Conservation (phyloP, 306 rosid species). For the Hylodesmum podocarpum region DNA sequence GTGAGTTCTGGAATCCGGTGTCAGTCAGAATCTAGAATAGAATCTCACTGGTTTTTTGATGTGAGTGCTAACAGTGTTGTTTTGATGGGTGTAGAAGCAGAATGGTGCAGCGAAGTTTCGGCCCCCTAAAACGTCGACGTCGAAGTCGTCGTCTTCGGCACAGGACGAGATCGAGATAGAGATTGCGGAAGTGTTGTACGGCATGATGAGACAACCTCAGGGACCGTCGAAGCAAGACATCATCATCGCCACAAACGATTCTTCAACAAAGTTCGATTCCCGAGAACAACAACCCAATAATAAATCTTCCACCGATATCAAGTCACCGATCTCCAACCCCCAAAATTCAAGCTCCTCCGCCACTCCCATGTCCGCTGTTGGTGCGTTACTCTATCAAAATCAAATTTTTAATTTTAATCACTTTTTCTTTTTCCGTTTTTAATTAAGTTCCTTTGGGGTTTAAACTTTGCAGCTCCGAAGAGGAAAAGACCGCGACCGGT, state of each 20-base stretch:
- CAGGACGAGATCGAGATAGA: slow-evolving; percentile 98
- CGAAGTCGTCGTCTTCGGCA: slow-evolving; percentile 55
- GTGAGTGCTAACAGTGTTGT: slow-evolving; percentile 34
- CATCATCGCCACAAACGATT: slow-evolving; percentile 40
- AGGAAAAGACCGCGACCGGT: slow-evolving; percentile 80
- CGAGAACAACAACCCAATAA: slow-evolving; percentile 26
- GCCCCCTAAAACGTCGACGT: slow-evolving; percentile 64
- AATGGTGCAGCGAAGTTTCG: slow-evolving; percentile 76
- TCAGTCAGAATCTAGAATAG: too few relatives aligned
- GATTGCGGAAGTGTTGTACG: slow-evolving; percentile 92
- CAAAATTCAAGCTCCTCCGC: slow-evolving; percentile 61
- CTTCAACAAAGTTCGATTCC: slow-evolving; percentile 57
- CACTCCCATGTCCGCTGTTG: slow-evolving; percentile 57
- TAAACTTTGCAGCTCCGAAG: slow-evolving; percentile 64
- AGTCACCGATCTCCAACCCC: slow-evolving; percentile 82
- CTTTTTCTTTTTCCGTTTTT: not conserved
- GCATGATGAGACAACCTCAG: slow-evolving; percentile 90
- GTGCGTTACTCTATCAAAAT: slow-evolving; percentile 47
- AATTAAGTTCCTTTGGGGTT: not conserved
- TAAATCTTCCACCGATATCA: slow-evolving; percentile 57
- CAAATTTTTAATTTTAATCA: not conserved
- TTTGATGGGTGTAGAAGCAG: slow-evolving; percentile 55
- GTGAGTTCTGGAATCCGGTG: slow-evolving; percentile 47
- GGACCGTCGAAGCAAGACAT: slow-evolving; percentile 75
- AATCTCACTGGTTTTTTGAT: not conserved